Evolutionary conservation across 2,329 filamentous ascomycete species (phyloP), one percentile per base, ranked within the genome.

Genomic region (Pseudogymnoascus sp.): DNA sequence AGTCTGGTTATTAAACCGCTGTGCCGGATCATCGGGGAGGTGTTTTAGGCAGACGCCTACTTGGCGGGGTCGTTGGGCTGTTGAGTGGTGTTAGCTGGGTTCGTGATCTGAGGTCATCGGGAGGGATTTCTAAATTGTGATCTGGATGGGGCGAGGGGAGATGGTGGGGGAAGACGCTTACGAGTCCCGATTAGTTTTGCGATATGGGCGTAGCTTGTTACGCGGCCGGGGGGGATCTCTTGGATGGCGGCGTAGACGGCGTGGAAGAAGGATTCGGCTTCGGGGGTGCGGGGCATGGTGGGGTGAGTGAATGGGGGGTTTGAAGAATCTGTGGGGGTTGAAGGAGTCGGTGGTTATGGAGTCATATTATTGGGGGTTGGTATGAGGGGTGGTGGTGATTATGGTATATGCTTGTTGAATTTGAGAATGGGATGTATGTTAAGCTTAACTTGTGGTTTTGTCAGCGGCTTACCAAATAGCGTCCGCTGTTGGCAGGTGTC

Each of bases 1-100:
- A 67, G 88, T 97, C 23, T 78, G 79, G 64, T 82, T 79, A 74
- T 96, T 88, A 77, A 88, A 95, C 63, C 75, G 79, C 63, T 73
- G 67, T 0, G 77, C 73, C 0, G 78, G 70, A 63, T 83, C 79
- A 5, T 77, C 71, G 1, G 92, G 84, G 11, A 97, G 84, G 73
- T 96, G 88, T 74, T 96, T 97, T 25, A 97, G 83, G 74, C 90
- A 95, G 56, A 94, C 81, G 62, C 93, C 93, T 5, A 97, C 92
- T 76, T 97, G 93, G 63, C 92, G 84, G 1, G 88, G 85, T 2
- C 88, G 80, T 71, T 90, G 83, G 2, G 88, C 87, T 90, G 10
- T 4, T 7, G 10, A 10, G 25, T 10, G 10, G 31, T 3, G 12
- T 25, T 23, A 14, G 37, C n/a, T 37, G 14, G n/a, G 7, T n/a